Conservation (phyloP, 768 basidiomycete species). For the Leccinum olivaceopallidum region DNA sequence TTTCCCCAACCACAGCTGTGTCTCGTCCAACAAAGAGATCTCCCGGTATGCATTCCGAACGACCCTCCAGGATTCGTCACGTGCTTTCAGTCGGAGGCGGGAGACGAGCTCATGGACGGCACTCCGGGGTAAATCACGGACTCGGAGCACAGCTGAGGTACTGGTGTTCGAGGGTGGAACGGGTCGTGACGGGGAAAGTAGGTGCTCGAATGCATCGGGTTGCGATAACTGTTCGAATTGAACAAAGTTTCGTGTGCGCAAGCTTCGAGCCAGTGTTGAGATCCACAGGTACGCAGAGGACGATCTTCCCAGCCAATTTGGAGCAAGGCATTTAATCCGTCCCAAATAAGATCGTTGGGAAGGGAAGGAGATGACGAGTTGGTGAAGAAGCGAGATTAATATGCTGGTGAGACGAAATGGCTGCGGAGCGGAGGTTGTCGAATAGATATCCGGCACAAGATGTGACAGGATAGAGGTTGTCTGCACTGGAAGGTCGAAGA, state of each 20-base stretch:
- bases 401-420: constrained; percentile 33
- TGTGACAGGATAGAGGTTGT: constrained; percentile 61
- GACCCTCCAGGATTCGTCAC: constrained; percentile 57
- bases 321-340: constrained; percentile 23
- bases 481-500: constrained; percentile 64
- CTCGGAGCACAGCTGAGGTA: not conserved
- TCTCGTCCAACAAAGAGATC: constrained; percentile 40
- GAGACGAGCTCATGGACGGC: constrained; percentile 49
- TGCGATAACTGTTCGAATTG: constrained; percentile 48
- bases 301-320: constrained; percentile 37
- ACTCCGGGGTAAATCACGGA: constrained; percentile 33
- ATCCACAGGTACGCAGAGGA: constrained; percentile 52
- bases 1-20: constrained; percentile 47
- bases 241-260: constrained; percentile 57
- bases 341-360: constrained; percentile 56
- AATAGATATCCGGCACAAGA: constrained; percentile 53
- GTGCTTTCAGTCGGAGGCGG: constrained; percentile 48
- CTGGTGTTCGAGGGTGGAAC: constrained; percentile 5
- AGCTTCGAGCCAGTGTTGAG: constrained; percentile 44
- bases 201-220: constrained; percentile 24
- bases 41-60: constrained; percentile 67
- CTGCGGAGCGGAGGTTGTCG: constrained; percentile 14
- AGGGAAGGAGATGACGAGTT: constrained; percentile 58
- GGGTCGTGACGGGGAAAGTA: constrained; percentile 17
- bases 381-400: constrained; percentile 57